Evolutionary conservation across 352 stramenopile species (phyloP), one percentile per base, ranked within the genome.

Genomic region (Globisporangium polare): DNA sequence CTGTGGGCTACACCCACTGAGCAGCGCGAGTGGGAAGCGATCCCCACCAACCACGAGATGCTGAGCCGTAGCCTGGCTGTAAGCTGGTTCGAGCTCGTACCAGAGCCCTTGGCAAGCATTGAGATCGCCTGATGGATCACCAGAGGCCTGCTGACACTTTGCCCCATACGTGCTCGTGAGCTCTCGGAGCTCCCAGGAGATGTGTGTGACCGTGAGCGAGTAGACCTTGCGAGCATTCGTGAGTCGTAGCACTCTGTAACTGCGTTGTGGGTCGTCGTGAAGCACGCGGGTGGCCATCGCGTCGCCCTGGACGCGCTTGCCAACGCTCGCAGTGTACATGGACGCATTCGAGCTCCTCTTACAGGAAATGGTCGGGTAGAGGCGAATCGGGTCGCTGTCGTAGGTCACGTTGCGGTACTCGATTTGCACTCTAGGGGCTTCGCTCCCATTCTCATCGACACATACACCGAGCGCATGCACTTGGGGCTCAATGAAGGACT

Each of bases 141-240:
- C 47, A 35, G 9, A 2, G 26, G 9, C 31, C 17, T 37, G 37
- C 27, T 37, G 7, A 37, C 57, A 63, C 31, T 43, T 20, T 20
- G 57, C 57, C 0, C 29, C 46, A 24, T 63, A 63, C 31, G 15
- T 43, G 5, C 35, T n/a, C 0, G 45, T 22, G 13, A 63, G 47
- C 10, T 63, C 45, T 8, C 37, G 31, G 7, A 39, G 43, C 10
- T 46, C 22, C 57, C 57, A 63, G 8, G 57, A 63, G 4, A 55
- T 31, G 9, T 43, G 31, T 8, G 22, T 49, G 13, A 56, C 45
- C 12, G 57, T 63, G 47, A 63, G 35, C n/a, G 57, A 63, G 29
- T 63, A 63, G n/a, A 63, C n/a, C 17, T 56, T 63, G 13, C 29
- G 57, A 18, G 45, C 29, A 18, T 63, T 63, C 33, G 54, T 46